These are phyloP conservation scores for Ustilago shanxiensis DNA, from an alignment of 1,284 basidiomycete species.

Conservation along the genomic window DNA sequence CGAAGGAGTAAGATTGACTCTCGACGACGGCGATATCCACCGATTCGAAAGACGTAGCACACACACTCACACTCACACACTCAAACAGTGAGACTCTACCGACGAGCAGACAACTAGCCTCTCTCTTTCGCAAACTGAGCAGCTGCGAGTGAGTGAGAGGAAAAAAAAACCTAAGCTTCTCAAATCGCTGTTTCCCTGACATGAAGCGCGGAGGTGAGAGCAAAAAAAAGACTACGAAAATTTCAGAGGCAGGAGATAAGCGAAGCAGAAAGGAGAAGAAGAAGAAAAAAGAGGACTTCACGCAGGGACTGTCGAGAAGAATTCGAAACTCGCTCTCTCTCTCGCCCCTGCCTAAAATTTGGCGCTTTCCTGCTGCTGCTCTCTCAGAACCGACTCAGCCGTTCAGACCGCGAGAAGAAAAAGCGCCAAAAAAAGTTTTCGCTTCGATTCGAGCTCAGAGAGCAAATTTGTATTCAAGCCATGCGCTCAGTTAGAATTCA, in stretches of 20 bases:
- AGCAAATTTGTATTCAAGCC: slow-evolving; percentile 1
- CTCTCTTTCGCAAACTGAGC: slow-evolving; percentile 2
- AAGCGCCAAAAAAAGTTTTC: slow-evolving; percentile 44
- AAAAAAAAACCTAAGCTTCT: neutral
- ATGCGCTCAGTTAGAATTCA: neutral
- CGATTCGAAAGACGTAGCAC: neutral
- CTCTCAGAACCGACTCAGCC: slow-evolving; percentile 22
- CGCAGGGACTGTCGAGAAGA: slow-evolving; percentile 6
- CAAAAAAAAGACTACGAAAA: too few relatives aligned
- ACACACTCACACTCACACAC: slow-evolving; percentile 9
- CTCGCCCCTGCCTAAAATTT: neutral
- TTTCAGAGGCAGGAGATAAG: too few relatives aligned
- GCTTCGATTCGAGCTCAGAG: neutral
- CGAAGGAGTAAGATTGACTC: slow-evolving; percentile 23
- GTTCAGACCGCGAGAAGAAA: slow-evolving; percentile 1
- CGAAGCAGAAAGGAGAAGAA: neutral
- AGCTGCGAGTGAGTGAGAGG: neutral
- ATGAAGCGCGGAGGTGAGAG: neutral
- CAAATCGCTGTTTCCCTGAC: too few relatives aligned
- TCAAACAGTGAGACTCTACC: too few relatives aligned
- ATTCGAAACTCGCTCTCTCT: neutral
- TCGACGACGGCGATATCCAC: slow-evolving; percentile 31
- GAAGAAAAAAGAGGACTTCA: neutral
- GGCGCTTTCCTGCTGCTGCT: neutral
- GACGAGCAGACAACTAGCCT: too few relatives aligned